Evolutionary conservation across 805 yeast genomes (phyloP), one percentile per base, ranked within the genome.

Genomic region (Myxozyma neotropica): DNA sequence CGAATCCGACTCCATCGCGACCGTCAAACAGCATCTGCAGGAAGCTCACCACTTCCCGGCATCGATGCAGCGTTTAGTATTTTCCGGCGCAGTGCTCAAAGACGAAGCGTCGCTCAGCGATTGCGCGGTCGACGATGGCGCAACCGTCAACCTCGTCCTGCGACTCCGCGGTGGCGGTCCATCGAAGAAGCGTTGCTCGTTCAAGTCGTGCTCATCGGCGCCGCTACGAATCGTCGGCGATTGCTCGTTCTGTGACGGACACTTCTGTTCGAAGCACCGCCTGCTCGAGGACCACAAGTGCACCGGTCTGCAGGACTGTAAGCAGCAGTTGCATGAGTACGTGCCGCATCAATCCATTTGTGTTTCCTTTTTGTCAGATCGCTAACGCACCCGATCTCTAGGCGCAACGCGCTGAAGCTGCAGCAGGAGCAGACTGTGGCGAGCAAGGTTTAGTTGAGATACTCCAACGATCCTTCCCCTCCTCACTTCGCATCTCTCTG

Each of bases 141-240:
- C 92, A 63, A 87, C 93, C 59, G 75, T 88, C 48, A 93, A 88
- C 77, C 86, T 88, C 81, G 94, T 88, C 65, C 80, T 88, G 69
- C 87, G 95, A 85, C 83, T 88, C 78, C 87, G 95, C 83, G 94
- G 94, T 83, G 93, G 92, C 81, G 93, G 93, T 84, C 69, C 71
- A n/a, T 48, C 66, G n/a, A 76, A 74, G 72, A 74, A 77, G 71
- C 77, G 78, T 65, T 72, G 78, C 24, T 75, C 85, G 23, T 83
- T 83, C 72, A 74, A 73, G 33, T 69, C 76, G 29, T 90, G 96
- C 74, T 77, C 80, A 21, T 79, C 86, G n/a, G 76, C 82, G 12
- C 89, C 92, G 0, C 73, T 81, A 52, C 77, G 83, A 24, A 80
- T 82, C 51, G 82, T 89, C 45, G 97, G 97, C 49, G 91, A 86